These are phyloP conservation scores for Fusarium oligoseptatum DNA, from an alignment of 2,329 filamentous ascomycete species.

Conservation along the genomic window DNA sequence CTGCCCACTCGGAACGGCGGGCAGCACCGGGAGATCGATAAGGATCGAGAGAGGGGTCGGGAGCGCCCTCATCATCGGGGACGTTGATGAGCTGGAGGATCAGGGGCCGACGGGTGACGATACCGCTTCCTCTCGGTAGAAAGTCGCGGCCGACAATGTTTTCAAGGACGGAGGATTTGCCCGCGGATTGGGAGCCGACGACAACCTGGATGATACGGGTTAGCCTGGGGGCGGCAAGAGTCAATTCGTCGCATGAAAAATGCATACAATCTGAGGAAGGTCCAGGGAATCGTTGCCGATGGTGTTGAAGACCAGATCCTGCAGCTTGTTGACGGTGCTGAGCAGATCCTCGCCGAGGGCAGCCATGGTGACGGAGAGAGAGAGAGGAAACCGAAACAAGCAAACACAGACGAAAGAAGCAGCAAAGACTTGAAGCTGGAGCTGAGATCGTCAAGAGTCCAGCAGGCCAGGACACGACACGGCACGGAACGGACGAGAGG, in stretches of 20 bases:
- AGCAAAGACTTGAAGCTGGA: constrained; percentile 11
- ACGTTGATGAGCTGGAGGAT: constrained; percentile 99
- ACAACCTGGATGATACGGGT: constrained; percentile 79
- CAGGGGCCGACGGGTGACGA: constrained; percentile 92
- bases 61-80: constrained; percentile 77
- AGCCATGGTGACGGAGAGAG: constrained; percentile 74
- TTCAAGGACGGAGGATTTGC: constrained; percentile 98
- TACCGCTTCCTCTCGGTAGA: constrained; percentile 93
- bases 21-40: constrained; percentile 83
- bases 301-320: constrained; percentile 99
- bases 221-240: constrained; percentile 26
- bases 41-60: constrained; percentile 75
- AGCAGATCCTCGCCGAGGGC: constrained; percentile 96
- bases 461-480: constrained; percentile 30
- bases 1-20: constrained; percentile 82
- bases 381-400: constrained; percentile 1
- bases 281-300: constrained; percentile 99
- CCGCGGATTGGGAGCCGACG: constrained; percentile 97
- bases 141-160: constrained; percentile 99
- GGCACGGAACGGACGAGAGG: constrained; percentile 6
- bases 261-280: constrained; percentile 93
- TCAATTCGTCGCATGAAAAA: constrained; percentile 25
- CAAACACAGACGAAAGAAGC: constrained; percentile 22
- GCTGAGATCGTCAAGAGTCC: constrained; percentile 40
- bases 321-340: constrained; percentile 95